phyloP scores from a whole-genome alignment of 164 flowering plant species.

The Platanus orientalis region DNA sequence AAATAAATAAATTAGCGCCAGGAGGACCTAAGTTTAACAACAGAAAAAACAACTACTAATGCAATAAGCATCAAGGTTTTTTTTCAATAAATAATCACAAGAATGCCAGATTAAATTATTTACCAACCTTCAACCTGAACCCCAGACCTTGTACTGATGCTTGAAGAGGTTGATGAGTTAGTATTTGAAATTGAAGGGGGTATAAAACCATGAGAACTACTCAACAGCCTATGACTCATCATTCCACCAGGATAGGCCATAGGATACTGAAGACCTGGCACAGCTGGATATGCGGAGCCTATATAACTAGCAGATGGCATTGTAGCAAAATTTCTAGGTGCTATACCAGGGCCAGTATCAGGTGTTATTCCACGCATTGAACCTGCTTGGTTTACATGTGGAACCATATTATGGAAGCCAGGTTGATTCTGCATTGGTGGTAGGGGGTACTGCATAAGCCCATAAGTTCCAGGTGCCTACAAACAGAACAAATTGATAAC shows the following conservation, averaged over 20 bases:
- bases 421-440: conserved; percentile 81
- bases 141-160: conserved; percentile 52
- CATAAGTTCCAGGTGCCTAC: conserved; percentile 89
- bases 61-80: conserved; percentile 3
- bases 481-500: conserved; percentile 17
- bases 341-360: conserved; percentile 48
- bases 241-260: conserved; percentile 75
- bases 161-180: conserved; percentile 49
- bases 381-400: conserved; percentile 70
- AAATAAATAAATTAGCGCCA: conserved; percentile 95
- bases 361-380: conserved; percentile 60
- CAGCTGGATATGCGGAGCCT: conserved; percentile 64
- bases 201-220: conserved; percentile 54
- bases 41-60: conserved; percentile 5
- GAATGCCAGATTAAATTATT: conserved; percentile 3
- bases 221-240: conserved; percentile 55
- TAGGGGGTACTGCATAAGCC: conserved; percentile 79
- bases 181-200: conserved; percentile 38
- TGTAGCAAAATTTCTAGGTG: conserved; percentile 57
- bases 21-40: conserved; percentile 69
- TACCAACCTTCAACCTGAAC: conserved; percentile 82
- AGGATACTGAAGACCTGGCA: conserved; percentile 76
- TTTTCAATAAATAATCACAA: conserved; percentile 1
- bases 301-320: conserved; percentile 61
- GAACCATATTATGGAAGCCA: conserved; percentile 61